phyloP scores from a whole-genome alignment of 2,329 filamentous ascomycete species.

The Aspergillus versicolor region DNA sequence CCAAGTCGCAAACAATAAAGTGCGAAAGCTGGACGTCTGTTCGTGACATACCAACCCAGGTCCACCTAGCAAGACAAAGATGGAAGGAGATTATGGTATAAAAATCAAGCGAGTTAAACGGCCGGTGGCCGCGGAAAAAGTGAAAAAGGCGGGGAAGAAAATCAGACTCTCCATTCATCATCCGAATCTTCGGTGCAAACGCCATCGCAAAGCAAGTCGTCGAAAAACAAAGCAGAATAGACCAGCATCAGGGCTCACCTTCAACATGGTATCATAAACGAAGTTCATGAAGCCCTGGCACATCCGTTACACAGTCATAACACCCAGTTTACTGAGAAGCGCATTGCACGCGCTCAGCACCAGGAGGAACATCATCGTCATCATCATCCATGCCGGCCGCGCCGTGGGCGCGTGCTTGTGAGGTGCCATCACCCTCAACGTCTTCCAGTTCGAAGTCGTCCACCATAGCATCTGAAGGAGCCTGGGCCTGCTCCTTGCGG shows the following conservation, averaged over 20 bases:
- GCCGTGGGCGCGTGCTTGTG: conserved; percentile 66
- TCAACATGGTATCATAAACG: conserved; percentile 39
- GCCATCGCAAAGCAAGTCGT: conserved; percentile 35
- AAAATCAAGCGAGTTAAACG: conserved; percentile 17
- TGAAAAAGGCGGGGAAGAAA: conserved; percentile 15
- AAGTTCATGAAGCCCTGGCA: conserved; percentile 30
- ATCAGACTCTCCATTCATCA: conserved; percentile 27
- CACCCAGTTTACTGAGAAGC: conserved; percentile 47
- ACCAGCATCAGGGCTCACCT: conserved; percentile 23
- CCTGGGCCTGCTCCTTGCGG: conserved; percentile 62
- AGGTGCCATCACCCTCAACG: conserved; percentile 67
- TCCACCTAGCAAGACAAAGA: conserved; percentile 16
- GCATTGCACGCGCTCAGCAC: conserved; percentile 53
- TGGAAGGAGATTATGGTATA: conserved; percentile 22
- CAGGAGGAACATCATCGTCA: conserved; percentile 55
- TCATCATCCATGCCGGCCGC: conserved; percentile 69
- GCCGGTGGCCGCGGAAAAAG: conserved; percentile 16
- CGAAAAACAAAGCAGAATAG: conserved; percentile 25
- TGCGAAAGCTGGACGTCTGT: conserved; percentile 16
- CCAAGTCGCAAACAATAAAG: conserved; percentile 10
- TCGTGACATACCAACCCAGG: conserved; percentile 16
- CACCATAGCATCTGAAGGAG: conserved; percentile 83
- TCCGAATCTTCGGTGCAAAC: conserved; percentile 34
- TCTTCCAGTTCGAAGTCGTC: conserved; percentile 88
- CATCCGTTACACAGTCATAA: conserved; percentile 16